Percentiles rank a stretch among this genome's conserved stretches.
Conservation (phyloP, 148 eudicot genomes). For the Chenopodium berlandieri region DNA sequence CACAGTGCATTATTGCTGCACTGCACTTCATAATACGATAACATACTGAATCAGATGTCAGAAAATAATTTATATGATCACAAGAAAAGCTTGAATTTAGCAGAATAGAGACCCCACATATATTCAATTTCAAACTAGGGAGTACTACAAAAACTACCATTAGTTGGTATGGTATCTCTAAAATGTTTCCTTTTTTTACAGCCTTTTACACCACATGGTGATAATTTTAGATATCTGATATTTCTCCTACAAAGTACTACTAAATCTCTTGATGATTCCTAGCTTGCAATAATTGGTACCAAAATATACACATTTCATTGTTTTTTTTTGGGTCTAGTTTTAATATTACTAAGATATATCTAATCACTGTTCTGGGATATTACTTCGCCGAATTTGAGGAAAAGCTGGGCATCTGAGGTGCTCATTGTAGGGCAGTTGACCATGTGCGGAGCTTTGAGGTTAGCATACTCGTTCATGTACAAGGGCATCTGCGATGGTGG, state of each 20-base stretch:
- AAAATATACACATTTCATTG: slow-evolving; percentile 30
- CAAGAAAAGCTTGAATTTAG: slow-evolving; percentile 26
- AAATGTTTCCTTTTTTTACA: slow-evolving; percentile 15
- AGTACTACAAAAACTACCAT: slow-evolving; percentile 28
- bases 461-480: slow-evolving; percentile 92
- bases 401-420: slow-evolving; percentile 97
- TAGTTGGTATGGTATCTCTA: slow-evolving; percentile 19
- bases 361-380: slow-evolving; percentile 85
- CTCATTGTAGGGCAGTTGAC: slow-evolving; percentile 85
- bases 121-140: slow-evolving; percentile 20
- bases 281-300: slow-evolving; percentile 30
- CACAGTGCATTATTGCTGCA: slow-evolving; percentile 28
- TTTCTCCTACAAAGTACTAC: slow-evolving; percentile 10
- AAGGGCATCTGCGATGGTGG: slow-evolving; percentile 57
- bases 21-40: slow-evolving; percentile 11
- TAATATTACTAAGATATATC: background rate
- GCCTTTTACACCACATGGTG: slow-evolving; percentile 17
- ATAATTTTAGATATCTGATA: slow-evolving; percentile 14
- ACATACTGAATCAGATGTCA: slow-evolving; percentile 14
- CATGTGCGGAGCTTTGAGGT: slow-evolving; percentile 83
- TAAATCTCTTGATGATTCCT: slow-evolving; percentile 13
- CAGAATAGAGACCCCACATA: slow-evolving; percentile 20
- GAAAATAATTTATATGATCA: slow-evolving; percentile 28
- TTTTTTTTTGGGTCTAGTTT: background rate
- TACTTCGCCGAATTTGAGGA: slow-evolving; percentile 88